Evolutionary conservation across 2,329 filamentous ascomycete genomes (phyloP).

Genomic region (Claviceps purpurea): DNA sequence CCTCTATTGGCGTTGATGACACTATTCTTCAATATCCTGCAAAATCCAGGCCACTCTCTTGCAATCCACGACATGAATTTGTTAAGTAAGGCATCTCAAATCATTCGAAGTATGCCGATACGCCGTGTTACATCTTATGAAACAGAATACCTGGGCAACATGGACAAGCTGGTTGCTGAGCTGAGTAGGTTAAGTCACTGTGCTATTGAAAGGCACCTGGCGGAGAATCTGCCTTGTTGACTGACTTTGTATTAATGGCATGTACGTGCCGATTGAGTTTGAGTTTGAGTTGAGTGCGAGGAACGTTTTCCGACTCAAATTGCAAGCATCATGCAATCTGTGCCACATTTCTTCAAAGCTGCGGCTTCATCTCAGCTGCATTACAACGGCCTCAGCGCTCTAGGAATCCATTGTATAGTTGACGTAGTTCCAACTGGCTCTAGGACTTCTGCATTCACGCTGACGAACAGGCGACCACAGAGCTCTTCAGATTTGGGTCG

Average conservation of each 20-base stretch:
- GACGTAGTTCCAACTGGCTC: background rate
- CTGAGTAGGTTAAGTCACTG: constrained; percentile 28
- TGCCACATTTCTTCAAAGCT: background rate
- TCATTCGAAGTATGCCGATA: constrained; percentile 28
- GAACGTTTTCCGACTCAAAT: background rate
- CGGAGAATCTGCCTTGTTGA: constrained; percentile 5
- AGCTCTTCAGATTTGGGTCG: too few species aligned
- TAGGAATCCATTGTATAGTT: background rate
- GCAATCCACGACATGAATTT: constrained; percentile 32
- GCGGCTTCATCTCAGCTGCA: background rate
- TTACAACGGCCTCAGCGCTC: background rate
- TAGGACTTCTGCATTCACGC: too few species aligned
- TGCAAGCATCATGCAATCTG: background rate
- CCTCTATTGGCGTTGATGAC: constrained; percentile 39
- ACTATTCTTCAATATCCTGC: constrained; percentile 41
- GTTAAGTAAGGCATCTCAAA: constrained; percentile 25
- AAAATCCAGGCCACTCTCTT: constrained; percentile 29
- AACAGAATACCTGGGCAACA: constrained; percentile 24
- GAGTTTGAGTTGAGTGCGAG: background rate
- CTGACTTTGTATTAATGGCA: background rate
- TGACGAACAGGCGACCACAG: too few species aligned
- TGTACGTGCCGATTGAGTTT: background rate
- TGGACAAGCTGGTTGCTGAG: constrained; percentile 31
- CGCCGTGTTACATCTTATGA: constrained; percentile 19
- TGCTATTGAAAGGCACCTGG: constrained; percentile 27